Percentiles rank a stretch among this genome's conserved stretches.
Evolutionary conservation across 768 basidiomycete species (phyloP).

Genomic region (Holtermannia corniformis): DNA sequence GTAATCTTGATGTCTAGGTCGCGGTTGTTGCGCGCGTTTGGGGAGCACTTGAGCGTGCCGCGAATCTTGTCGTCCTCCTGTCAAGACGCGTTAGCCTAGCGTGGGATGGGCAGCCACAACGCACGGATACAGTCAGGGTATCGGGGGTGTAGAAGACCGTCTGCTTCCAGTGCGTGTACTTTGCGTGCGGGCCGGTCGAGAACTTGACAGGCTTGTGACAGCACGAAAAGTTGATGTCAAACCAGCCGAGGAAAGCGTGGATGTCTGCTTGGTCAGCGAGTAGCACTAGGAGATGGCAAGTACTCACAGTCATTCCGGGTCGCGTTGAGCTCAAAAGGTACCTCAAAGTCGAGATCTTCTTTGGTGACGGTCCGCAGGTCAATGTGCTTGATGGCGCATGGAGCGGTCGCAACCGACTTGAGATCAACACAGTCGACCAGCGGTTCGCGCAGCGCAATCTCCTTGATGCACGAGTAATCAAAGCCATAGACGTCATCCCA

Average conservation of each 20-base stretch:
- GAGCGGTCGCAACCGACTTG: conserved; percentile 87
- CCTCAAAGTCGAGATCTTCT: conserved; percentile 81
- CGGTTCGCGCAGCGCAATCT: conserved; percentile 91
- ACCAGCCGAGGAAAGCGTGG: conserved; percentile 98
- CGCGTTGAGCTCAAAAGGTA: conserved; percentile 66
- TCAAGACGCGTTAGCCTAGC: neutral
- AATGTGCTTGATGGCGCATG: conserved; percentile 85
- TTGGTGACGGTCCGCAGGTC: conserved; percentile 84
- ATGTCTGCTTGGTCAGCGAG: conserved; percentile 51
- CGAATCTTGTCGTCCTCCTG: conserved; percentile 60
- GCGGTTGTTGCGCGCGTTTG: conserved; percentile 85
- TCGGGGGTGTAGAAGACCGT: conserved; percentile 90
- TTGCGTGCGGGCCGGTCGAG: conserved; percentile 94
- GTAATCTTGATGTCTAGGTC: conserved; percentile 83
- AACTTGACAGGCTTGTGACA: conserved; percentile 93
- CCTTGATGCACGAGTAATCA: conserved; percentile 98
- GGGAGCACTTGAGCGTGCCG: conserved; percentile 67
- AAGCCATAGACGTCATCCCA: conserved; percentile 99
- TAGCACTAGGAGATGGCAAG: neutral
- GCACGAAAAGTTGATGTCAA: conserved; percentile 89
- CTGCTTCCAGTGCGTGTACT: conserved; percentile 52
- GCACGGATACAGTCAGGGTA: conserved; percentile 39
- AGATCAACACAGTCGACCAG: conserved; percentile 98
- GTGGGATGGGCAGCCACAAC: conserved; percentile 2
- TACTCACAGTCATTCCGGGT: conserved; percentile 87